phyloP scores from a whole-genome alignment of 768 basidiomycete species.

The Pholiota conissans region DNA sequence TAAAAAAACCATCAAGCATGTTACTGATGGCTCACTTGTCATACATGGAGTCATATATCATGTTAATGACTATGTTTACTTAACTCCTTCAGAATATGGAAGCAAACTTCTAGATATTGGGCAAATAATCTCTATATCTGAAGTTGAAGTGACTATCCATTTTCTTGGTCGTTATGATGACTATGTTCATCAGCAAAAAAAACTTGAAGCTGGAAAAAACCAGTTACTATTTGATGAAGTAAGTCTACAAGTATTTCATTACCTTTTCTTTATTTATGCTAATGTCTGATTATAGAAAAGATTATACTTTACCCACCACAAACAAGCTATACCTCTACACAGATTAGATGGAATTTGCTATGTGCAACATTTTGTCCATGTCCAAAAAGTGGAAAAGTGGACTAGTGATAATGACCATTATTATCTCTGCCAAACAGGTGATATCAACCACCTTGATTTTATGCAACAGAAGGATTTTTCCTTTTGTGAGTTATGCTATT shows the following conservation, averaged over 20 bases:
- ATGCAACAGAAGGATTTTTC: conserved; percentile 26
- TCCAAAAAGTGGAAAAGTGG: conserved; percentile 44
- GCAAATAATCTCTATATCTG: conserved; percentile 47
- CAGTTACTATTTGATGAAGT: conserved; percentile 44
- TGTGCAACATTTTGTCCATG: conserved; percentile 38
- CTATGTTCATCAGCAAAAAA: conserved; percentile 21
- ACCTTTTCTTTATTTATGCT: neutral
- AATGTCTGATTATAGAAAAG: conserved; percentile 29
- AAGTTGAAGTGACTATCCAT: conserved; percentile 35
- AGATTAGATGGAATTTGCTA: conserved; percentile 57
- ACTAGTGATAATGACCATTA: conserved; percentile 58
- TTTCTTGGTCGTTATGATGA: conserved; percentile 49
- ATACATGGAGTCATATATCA: conserved; percentile 53
- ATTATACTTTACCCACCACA: conserved; percentile 39
- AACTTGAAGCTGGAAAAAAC: neutral
- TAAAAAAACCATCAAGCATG: conserved; percentile 19
- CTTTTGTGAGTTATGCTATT: conserved; percentile 40
- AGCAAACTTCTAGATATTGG: conserved; percentile 46
- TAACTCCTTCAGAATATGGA: conserved; percentile 31
- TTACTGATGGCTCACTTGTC: conserved; percentile 33
- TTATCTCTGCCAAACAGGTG: conserved; percentile 42
- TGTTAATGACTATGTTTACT: conserved; percentile 59
- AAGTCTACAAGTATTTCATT: conserved; percentile 23
- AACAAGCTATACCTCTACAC: conserved; percentile 29
- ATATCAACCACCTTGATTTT: conserved; percentile 15